Evolutionary conservation across 352 stramenopile species (phyloP).

Genomic region (Pythium dissimile): DNA sequence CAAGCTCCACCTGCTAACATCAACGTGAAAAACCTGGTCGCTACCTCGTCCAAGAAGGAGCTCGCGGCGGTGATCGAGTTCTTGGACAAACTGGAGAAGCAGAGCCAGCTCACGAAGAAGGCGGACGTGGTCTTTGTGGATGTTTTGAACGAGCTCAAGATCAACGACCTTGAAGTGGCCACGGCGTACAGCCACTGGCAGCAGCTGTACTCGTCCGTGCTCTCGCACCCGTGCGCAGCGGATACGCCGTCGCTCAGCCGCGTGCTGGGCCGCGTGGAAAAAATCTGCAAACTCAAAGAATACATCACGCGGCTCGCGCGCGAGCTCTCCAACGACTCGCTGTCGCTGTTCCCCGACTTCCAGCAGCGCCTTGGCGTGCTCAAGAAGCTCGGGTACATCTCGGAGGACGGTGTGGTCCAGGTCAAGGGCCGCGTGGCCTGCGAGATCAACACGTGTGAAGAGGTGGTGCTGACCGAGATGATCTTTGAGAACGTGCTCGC

Average conservation of each 20-base stretch:
- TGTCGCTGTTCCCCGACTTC: slow-evolving; percentile 97
- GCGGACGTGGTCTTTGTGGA: slow-evolving; percentile 54
- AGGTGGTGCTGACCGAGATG: slow-evolving; percentile 98
- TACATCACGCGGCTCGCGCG: slow-evolving; percentile 57
- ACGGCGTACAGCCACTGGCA: slow-evolving; percentile 65
- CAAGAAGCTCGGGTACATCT: slow-evolving; percentile 94
- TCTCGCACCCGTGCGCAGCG: slow-evolving; percentile 46
- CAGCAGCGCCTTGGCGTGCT: slow-evolving; percentile 93
- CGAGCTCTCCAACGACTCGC: slow-evolving; percentile 82
- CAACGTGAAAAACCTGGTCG: slow-evolving; percentile 63
- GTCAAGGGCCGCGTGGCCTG: slow-evolving; percentile 97
- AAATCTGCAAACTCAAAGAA: slow-evolving; percentile 66
- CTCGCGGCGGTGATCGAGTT: slow-evolving; percentile 66
- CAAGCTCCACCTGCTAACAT: slow-evolving; percentile 28
- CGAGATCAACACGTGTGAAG: slow-evolving; percentile 98
- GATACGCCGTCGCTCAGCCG: slow-evolving; percentile 24
- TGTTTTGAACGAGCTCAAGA: slow-evolving; percentile 66
- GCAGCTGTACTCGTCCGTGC: slow-evolving; percentile 44
- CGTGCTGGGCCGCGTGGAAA: slow-evolving; percentile 68
- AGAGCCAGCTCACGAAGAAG: slow-evolving; percentile 44
- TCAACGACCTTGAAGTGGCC: slow-evolving; percentile 77
- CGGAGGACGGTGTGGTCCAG: slow-evolving; percentile 84
- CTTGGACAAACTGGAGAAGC: slow-evolving; percentile 73
- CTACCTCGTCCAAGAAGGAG: slow-evolving; percentile 66
- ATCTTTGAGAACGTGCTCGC: slow-evolving; percentile 98